These are phyloP conservation scores for Cryphonectria japonica DNA, from an alignment of 2,329 filamentous ascomycete genomes.

Conservation along the genomic window DNA sequence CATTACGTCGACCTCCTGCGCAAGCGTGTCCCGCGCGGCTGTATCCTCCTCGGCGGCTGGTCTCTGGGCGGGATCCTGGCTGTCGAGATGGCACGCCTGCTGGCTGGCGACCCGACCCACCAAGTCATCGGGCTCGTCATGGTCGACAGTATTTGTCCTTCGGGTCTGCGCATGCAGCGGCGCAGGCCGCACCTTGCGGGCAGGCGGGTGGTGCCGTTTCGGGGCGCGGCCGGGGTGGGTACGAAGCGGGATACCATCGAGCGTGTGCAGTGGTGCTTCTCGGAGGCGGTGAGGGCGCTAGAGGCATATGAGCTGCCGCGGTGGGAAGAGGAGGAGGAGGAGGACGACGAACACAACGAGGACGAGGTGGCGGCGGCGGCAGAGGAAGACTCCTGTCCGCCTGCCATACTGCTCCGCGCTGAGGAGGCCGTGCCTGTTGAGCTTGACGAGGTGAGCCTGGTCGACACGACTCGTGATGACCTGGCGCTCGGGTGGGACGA, in stretches of 20 bases:
- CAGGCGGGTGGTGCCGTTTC: constrained; percentile 36
- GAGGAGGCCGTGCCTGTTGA: constrained; percentile 43
- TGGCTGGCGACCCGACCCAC: constrained; percentile 43
- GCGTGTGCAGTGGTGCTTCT: constrained; percentile 45
- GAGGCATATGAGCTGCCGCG: constrained; percentile 45
- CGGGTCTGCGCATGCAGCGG: background rate
- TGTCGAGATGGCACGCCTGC: constrained; percentile 52
- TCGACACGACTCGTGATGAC: constrained; percentile 51
- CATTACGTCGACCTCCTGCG: constrained; percentile 54
- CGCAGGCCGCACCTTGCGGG: constrained; percentile 20
- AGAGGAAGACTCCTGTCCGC: constrained; percentile 38
- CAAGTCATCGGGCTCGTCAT: constrained; percentile 55
- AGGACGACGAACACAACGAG: background rate
- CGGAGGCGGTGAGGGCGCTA: constrained; percentile 47
- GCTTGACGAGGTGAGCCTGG: constrained; percentile 35
- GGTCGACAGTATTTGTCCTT: constrained; percentile 53
- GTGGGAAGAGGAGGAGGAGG: constrained; percentile 34
- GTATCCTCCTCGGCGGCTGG: constrained; percentile 62
- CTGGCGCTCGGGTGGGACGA: constrained; percentile 52
- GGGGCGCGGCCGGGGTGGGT: constrained; percentile 34
- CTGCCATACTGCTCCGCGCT: constrained; percentile 51
- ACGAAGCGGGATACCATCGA: constrained; percentile 37
- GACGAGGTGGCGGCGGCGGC: too few relatives aligned
- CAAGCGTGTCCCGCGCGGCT: constrained; percentile 40
- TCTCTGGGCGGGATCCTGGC: constrained; percentile 57